Evolutionary conservation across 2,329 filamentous ascomycete genomes (phyloP).

Genomic region (Claviceps africana): DNA sequence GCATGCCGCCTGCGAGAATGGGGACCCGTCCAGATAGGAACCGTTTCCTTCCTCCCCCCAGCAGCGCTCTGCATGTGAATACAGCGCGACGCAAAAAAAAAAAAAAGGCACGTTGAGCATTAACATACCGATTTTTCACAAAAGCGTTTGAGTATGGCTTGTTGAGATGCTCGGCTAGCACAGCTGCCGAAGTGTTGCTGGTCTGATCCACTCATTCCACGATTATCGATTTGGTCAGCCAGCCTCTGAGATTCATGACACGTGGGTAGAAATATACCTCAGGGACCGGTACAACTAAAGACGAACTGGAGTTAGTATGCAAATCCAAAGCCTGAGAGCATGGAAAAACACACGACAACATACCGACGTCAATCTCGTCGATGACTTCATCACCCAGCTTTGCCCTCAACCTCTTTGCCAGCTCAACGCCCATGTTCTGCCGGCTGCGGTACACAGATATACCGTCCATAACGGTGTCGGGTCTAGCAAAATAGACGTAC

Average conservation of each 20-base stretch:
- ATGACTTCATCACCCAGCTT: conserved; percentile 56
- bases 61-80: neutral
- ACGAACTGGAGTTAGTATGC: neutral
- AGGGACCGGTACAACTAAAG: conserved; percentile 56
- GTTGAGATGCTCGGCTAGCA: conserved; percentile 58
- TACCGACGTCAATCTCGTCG: conserved; percentile 56
- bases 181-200: conserved; percentile 65
- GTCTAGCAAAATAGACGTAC: conserved; percentile 75
- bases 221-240: neutral
- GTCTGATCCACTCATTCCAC: conserved; percentile 30
- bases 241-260: neutral
- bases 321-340: neutral
- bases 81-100: neutral
- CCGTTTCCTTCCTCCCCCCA: neutral
- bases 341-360: conserved; percentile 11
- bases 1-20: neutral
- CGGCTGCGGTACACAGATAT: conserved; percentile 76
- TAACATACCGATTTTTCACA: conserved; percentile 56
- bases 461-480: conserved; percentile 71
- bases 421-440: conserved; percentile 72
- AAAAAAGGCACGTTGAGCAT: conserved; percentile 68
- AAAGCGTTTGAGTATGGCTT: conserved; percentile 73
- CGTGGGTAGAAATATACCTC: conserved; percentile 15
- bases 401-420: conserved; percentile 58
- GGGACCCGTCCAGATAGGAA: no score